phyloP scores from a whole-genome alignment of 1,284 basidiomycete genomes.

The Nidula niveotomentosa region DNA sequence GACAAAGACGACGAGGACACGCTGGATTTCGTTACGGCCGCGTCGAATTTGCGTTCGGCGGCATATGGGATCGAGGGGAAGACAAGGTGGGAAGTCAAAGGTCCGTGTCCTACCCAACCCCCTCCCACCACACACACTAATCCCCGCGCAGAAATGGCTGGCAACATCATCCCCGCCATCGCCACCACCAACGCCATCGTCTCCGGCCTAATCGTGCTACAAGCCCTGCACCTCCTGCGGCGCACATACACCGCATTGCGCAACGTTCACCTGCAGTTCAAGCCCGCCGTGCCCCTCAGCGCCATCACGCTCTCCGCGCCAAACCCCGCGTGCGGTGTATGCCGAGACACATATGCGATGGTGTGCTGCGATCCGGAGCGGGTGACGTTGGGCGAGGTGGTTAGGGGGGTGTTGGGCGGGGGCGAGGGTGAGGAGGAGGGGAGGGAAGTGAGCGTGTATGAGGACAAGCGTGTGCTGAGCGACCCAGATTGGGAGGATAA shows the following conservation, averaged over 20 bases:
- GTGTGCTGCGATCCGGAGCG: slow-evolving; percentile 69
- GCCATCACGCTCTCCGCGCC: slow-evolving; percentile 64
- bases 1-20: slow-evolving; percentile 99
- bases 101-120: too few species aligned
- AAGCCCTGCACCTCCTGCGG: slow-evolving; percentile 83
- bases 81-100: slow-evolving; percentile 97
- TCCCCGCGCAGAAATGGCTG: slow-evolving; percentile 84
- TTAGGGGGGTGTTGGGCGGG: slow-evolving; percentile 59
- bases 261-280: slow-evolving; percentile 76
- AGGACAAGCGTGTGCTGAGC: slow-evolving; percentile 79
- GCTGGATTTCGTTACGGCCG: slow-evolving; percentile 94
- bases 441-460: slow-evolving; percentile 81
- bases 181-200: slow-evolving; percentile 99
- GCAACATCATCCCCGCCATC: slow-evolving; percentile 99
- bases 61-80: slow-evolving; percentile 90
- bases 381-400: slow-evolving; percentile 71
- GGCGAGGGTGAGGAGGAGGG: slow-evolving; percentile 29
- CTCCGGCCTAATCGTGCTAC: slow-evolving; percentile 91
- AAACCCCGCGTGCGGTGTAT: slow-evolving; percentile 80
- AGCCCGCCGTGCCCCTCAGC: slow-evolving; percentile 73
- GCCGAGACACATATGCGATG: slow-evolving; percentile 81
- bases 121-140: not conserved
- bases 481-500: slow-evolving; percentile 95
- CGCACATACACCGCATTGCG: slow-evolving; percentile 58
- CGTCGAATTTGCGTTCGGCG: slow-evolving; percentile 88